Percentiles rank a stretch among this genome's conserved stretches.
Conservation (phyloP, 495 filamentous ascomycete genomes). For the Aspergillus nanangensis region DNA sequence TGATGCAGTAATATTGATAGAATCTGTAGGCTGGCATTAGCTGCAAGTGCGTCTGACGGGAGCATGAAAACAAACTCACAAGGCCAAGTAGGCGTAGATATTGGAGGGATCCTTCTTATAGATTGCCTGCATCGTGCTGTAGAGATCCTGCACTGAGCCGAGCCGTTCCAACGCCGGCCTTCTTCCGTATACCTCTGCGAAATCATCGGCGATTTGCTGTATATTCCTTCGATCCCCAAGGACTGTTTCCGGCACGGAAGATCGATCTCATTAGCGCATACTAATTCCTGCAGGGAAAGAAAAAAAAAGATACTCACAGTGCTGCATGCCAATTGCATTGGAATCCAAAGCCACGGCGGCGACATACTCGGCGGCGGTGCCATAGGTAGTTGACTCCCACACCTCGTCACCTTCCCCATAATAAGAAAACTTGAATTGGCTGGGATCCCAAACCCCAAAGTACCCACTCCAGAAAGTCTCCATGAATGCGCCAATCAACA, state of each 20-base stretch:
- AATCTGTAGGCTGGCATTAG: not conserved
- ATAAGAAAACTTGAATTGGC: slow-evolving; percentile 18
- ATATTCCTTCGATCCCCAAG: slow-evolving; percentile 24
- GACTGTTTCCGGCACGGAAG: slow-evolving; percentile 12
- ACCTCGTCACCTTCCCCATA: slow-evolving; percentile 32
- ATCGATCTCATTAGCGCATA: not conserved
- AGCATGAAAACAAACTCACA: slow-evolving; percentile 1
- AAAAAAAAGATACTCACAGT: slow-evolving; percentile 18
- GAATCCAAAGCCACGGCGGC: slow-evolving; percentile 26
- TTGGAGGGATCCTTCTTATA: slow-evolving; percentile 15
- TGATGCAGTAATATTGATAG: slow-evolving; percentile 21
- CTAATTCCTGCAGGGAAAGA: not conserved
- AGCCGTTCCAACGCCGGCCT: slow-evolving; percentile 25
- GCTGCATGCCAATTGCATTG: slow-evolving; percentile 9
- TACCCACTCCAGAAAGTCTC: slow-evolving; percentile 14
- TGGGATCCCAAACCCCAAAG: slow-evolving; percentile 16
- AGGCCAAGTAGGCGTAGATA: slow-evolving; percentile 12
- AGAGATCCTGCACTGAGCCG: slow-evolving; percentile 28
- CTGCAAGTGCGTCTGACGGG: not conserved
- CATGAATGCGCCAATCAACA: slow-evolving; percentile 26
- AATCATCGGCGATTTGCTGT: slow-evolving; percentile 21
- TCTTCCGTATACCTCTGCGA: slow-evolving; percentile 21
- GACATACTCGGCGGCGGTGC: slow-evolving; percentile 30
- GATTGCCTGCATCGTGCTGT: slow-evolving; percentile 25
- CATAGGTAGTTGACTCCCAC: slow-evolving; percentile 29